Evolutionary conservation across 345 rosid species (phyloP).

Genomic region (Fremontodendron californicum): DNA sequence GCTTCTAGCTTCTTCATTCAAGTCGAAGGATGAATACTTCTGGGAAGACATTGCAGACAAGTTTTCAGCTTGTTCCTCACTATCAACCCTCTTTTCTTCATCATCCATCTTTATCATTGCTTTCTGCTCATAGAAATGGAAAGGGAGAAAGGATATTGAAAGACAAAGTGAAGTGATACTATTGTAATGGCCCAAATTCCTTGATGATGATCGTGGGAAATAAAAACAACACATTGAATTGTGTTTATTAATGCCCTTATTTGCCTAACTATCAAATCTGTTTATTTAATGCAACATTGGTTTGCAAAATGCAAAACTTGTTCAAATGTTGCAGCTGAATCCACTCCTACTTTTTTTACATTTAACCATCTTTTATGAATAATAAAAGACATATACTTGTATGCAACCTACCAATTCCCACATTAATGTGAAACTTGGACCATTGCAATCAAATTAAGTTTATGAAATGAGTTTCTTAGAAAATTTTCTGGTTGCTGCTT

Average conservation of each 20-base stretch:
- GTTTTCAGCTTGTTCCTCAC: constrained; percentile 25
- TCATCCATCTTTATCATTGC: constrained; percentile 8
- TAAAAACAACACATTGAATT: neutral
- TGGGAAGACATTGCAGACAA: constrained; percentile 22
- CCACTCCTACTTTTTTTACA: neutral
- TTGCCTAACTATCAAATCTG: neutral
- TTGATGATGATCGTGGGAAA: neutral
- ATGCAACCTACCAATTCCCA: constrained; percentile 3
- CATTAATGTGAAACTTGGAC: neutral
- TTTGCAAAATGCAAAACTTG: neutral
- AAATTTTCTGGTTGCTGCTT: neutral
- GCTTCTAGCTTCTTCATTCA: constrained; percentile 36
- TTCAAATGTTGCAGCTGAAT: neutral
- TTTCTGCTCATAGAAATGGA: neutral
- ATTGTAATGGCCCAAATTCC: neutral
- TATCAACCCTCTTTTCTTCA: constrained; percentile 20
- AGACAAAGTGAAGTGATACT: neutral
- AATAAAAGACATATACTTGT: neutral
- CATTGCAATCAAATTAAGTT: neutral
- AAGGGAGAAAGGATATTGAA: neutral
- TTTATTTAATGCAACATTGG: neutral
- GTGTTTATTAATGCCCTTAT: neutral
- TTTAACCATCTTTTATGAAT: neutral
- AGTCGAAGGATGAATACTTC: constrained; percentile 33
- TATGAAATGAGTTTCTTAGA: neutral